Evolutionary conservation across 2,329 filamentous ascomycete genomes (phyloP).

Genomic region (Colletotrichum sansevieriae): DNA sequence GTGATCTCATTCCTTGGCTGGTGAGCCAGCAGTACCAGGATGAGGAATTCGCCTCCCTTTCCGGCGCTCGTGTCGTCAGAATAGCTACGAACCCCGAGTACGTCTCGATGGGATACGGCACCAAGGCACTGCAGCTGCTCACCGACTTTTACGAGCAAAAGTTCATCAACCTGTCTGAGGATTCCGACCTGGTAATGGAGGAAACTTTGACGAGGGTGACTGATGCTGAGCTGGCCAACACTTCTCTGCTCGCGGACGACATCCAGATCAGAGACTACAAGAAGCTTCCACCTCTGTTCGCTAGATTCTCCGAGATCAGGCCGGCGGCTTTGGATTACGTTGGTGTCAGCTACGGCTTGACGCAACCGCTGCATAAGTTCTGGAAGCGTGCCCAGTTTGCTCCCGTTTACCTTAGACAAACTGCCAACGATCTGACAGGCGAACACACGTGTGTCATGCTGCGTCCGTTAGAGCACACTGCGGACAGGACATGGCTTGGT

Average conservation of each 20-base stretch:
- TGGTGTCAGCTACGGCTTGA: constrained; percentile 95
- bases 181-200: constrained; percentile 65
- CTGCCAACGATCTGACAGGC: constrained; percentile 93
- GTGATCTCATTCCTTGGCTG: constrained; percentile 97
- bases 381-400: constrained; percentile 92
- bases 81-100: constrained; percentile 98
- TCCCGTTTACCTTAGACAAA: constrained; percentile 94
- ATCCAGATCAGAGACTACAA: constrained; percentile 91
- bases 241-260: constrained; percentile 85
- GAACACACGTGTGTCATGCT: constrained; percentile 99
- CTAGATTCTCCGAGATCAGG: constrained; percentile 85
- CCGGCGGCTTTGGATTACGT: constrained; percentile 89
- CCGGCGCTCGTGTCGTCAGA: constrained; percentile 90
- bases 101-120: constrained; percentile 91
- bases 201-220: constrained; percentile 82
- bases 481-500: constrained; percentile 86
- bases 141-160: constrained; percentile 96
- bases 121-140: constrained; percentile 87
- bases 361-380: constrained; percentile 89
- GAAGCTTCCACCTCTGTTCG: constrained; percentile 93
- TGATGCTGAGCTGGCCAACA: constrained; percentile 82
- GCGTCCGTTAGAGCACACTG: constrained; percentile 76
- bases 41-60: constrained; percentile 93
- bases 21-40: constrained; percentile 99
- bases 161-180: constrained; percentile 86